Base-by-base conservation (phyloP, 2,329 filamentous ascomycete genomes). In the Zalaria sp. region DNA sequence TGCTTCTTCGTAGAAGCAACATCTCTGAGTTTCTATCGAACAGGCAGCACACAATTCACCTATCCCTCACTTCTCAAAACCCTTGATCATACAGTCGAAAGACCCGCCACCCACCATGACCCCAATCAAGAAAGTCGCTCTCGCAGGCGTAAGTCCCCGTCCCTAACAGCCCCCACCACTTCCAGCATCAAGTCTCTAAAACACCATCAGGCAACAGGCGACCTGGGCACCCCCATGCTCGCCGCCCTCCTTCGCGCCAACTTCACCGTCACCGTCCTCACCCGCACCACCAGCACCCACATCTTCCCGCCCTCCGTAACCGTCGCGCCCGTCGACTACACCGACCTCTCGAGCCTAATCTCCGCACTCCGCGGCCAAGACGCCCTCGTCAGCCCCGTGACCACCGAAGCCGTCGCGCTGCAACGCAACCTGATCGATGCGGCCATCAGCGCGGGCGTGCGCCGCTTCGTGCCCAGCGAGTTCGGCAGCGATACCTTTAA, bases 221-320 rank as follows among this genome's bases (percentile, higher is more conserved):
- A 48, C 38, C 46, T 51, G 28, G 50, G 50, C 34, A 46, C 37
- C 3, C 47, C 49, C n/a, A 49, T 50, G 9, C 46, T 44, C 3
- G 26, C 35, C 4, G 46, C 47, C 27, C 46, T 52, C 3, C 10
- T 32, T 8, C 8, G 25, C 7, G 41, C 48, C 27, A 29, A 27
- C n/a, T 72, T 77, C 57, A 60, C 65, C 43, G 57, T 76, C 37
- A 72, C 69, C 5, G 61, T 72, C 32, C 63, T 78, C 38, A 68
- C 66, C 4, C 71, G 75, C 25, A 29, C 45, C 5, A 48, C 57
- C 35, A 69, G 66, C 3, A 54, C 40, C 5, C 29, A 32, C 25
- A 57, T 58, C 26, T 56, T 53, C n/a, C 62, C 63, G 35, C 44
- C 45, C 2, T 5, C 32, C 1, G 25, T 5, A 10, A 38, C 47